A percentile compares a stretch with the other conserved stretches of the same genome.
These are phyloP conservation scores for Pisolithus orientalis DNA, from an alignment of 768 basidiomycete species.

Conservation along the genomic window DNA sequence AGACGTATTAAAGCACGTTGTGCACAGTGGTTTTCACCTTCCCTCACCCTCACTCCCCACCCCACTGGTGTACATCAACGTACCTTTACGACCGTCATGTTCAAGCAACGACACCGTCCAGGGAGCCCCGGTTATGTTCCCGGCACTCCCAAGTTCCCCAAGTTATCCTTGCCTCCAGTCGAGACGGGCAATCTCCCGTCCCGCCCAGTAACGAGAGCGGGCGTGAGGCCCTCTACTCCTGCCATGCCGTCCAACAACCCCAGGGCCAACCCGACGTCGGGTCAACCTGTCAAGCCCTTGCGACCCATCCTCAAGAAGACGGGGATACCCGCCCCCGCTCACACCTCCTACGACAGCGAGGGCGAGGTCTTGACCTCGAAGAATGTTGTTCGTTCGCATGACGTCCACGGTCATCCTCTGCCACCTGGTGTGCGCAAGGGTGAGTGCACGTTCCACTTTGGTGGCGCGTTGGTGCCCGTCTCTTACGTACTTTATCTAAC, in stretches of 20 bases:
- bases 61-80: not conserved
- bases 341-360: constrained; percentile 27
- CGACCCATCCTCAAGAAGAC: constrained; percentile 23
- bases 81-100: constrained; percentile 22
- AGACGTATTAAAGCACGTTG: not conserved
- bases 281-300: constrained; percentile 18
- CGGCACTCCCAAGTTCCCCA: constrained; percentile 14
- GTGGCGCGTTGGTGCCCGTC: constrained; percentile 1
- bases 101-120: constrained; percentile 12
- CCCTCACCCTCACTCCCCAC: not conserved
- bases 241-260: constrained; percentile 9
- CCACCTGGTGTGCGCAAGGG: constrained; percentile 19
- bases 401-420: constrained; percentile 10
- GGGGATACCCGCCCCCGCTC: constrained; percentile 11
- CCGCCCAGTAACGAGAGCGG: constrained; percentile 11
- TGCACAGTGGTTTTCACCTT: not conserved
- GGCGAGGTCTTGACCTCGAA: constrained; percentile 18
- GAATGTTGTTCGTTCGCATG: constrained; percentile 16
- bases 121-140: constrained; percentile 13
- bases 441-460: constrained; percentile 9
- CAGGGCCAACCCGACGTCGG: constrained; percentile 15
- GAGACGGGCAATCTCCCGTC: constrained; percentile 5
- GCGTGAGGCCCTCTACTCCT: constrained; percentile 17
- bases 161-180: constrained; percentile 14
- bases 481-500: constrained; percentile 27